Evolutionary conservation across 2,329 filamentous ascomycete species (phyloP).

Genomic region (Ascochyta rabiei): DNA sequence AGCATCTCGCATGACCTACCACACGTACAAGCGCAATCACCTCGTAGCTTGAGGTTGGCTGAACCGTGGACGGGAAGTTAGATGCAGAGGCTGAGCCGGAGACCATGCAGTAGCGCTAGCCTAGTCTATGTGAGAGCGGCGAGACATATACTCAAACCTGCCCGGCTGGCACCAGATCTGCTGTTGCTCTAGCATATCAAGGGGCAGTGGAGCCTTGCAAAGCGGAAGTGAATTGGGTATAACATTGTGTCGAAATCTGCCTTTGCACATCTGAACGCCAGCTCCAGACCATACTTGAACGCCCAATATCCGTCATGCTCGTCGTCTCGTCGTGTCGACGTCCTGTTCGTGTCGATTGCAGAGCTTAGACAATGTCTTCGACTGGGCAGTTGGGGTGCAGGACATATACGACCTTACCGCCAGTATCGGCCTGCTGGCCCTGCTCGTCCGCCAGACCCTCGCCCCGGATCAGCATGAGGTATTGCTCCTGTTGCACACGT

Average conservation of each 20-base stretch:
- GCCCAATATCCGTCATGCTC: slow-evolving; percentile 1
- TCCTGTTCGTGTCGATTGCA: background rate
- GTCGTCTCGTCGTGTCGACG: slow-evolving; percentile 1
- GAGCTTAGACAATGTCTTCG: slow-evolving; percentile 58
- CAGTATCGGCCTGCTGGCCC: slow-evolving; percentile 60
- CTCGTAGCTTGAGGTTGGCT: background rate
- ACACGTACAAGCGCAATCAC: no score
- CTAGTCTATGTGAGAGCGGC: background rate
- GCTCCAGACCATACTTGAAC: slow-evolving; percentile 4
- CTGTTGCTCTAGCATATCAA: background rate
- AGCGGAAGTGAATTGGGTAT: slow-evolving; percentile 9
- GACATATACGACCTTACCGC: slow-evolving; percentile 73
- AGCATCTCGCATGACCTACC: no score
- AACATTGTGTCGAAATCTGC: slow-evolving; percentile 12
- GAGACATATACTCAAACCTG: background rate
- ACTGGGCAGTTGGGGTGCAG: slow-evolving; percentile 92
- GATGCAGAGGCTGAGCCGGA: slow-evolving; percentile 1
- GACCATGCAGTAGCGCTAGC: slow-evolving; percentile 2
- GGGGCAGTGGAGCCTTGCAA: background rate
- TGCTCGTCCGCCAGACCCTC: slow-evolving; percentile 85
- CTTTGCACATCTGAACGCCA: slow-evolving; percentile 4
- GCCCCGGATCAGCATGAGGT: slow-evolving; percentile 70
- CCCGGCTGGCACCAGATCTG: background rate
- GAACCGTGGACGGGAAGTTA: background rate
- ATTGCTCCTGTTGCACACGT: slow-evolving; percentile 58